phyloP scores from a whole-genome alignment of 352 stramenopile species.

The Globisporangium nagaii region DNA sequence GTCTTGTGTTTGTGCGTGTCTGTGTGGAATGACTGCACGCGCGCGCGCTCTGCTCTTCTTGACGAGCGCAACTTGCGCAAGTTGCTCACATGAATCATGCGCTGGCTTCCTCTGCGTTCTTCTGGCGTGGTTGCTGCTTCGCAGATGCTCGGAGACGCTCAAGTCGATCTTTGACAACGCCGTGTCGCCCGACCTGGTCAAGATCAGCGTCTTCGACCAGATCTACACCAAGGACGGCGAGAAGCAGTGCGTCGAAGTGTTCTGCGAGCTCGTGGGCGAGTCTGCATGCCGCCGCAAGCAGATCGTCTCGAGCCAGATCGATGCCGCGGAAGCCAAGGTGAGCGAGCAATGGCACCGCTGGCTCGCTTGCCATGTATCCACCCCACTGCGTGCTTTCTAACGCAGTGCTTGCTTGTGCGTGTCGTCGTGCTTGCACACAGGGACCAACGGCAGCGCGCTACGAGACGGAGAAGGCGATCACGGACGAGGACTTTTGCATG shows the following conservation, averaged over 20 bases:
- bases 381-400: too few relatives aligned
- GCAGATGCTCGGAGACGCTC: constrained; percentile 67
- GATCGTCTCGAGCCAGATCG: constrained; percentile 64
- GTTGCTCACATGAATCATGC: neutral
- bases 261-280: constrained; percentile 66
- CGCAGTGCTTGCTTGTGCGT: neutral
- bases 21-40: too few relatives aligned
- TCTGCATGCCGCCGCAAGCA: constrained; percentile 47
- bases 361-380: too few relatives aligned
- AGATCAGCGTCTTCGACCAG: constrained; percentile 17
- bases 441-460: constrained; percentile 67
- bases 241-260: constrained; percentile 52
- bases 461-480: constrained; percentile 71
- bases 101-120: neutral
- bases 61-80: too few relatives aligned
- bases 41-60: too few relatives aligned
- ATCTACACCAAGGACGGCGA: constrained; percentile 66
- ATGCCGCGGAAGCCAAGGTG: constrained; percentile 64
- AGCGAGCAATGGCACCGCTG: too few relatives aligned
- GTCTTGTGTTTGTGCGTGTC: neutral
- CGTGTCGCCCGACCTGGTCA: constrained; percentile 11
- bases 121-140: neutral
- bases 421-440: too few relatives aligned
- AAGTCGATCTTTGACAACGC: constrained; percentile 76
- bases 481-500: constrained; percentile 76